Conservation (phyloP, 1,284 basidiomycete species). For the Cerioporus squamosus region DNA sequence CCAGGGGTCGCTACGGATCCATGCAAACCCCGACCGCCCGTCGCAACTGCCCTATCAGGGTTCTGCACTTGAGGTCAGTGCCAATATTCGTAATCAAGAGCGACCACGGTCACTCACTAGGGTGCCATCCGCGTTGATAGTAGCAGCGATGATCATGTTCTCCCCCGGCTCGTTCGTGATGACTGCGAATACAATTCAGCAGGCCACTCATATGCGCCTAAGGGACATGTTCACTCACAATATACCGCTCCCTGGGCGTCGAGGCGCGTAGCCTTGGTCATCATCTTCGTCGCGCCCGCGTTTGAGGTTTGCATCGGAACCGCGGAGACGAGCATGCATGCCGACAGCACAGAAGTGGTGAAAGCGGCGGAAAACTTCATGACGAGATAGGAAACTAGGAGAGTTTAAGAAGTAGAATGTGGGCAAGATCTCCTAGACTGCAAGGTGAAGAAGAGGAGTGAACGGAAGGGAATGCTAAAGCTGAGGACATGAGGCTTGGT, state of each 20-base stretch:
- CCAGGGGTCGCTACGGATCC: slow-evolving; percentile 37
- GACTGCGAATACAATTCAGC: slow-evolving; percentile 10
- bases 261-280: slow-evolving; percentile 13
- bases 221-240: slow-evolving; percentile 2
- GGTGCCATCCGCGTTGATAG: slow-evolving; percentile 24
- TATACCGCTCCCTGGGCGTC: slow-evolving; percentile 23
- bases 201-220: no score
- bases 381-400: no score
- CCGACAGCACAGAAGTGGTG: slow-evolving; percentile 1
- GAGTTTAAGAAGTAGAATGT: no score
- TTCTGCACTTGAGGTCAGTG: slow-evolving; percentile 12
- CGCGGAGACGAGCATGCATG: slow-evolving; percentile 7
- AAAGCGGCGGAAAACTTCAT: slow-evolving; percentile 14
- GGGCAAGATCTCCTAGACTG: no score
- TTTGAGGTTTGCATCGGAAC: slow-evolving; percentile 11
- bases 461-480: no score
- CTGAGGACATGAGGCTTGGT: no score
- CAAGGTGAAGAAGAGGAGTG: no score
- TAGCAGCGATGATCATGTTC: slow-evolving; percentile 27
- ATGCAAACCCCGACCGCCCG: slow-evolving; percentile 46
- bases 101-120: slow-evolving; percentile 8
- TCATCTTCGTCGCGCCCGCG: slow-evolving; percentile 9
- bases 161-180: slow-evolving; percentile 28
- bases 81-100: no score
- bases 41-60: slow-evolving; percentile 31